These are phyloP conservation scores for Tetrahymena borealis DNA, from an alignment of 73 alveolate species.

Conservation along the genomic window DNA sequence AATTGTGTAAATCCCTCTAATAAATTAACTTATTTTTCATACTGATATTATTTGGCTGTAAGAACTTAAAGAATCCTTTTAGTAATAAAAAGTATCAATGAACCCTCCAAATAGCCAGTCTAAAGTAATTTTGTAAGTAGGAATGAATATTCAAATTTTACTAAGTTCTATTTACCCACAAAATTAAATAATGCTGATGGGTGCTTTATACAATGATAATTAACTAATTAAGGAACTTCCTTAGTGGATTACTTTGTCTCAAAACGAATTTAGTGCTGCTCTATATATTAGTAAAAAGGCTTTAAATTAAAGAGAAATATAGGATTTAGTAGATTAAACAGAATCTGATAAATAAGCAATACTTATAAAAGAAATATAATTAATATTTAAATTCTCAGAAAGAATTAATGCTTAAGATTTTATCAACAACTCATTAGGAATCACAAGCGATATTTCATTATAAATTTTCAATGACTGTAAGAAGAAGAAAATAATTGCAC, in stretches of 20 bases:
- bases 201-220: neutral
- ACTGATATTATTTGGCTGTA: neutral
- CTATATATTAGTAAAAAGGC: neutral
- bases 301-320: too few species aligned
- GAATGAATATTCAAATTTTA: neutral
- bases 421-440: neutral
- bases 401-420: neutral
- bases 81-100: neutral
- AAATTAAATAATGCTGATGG: neutral
- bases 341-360: too few species aligned
- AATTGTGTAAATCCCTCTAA: neutral
- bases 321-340: too few species aligned
- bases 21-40: neutral
- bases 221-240: neutral
- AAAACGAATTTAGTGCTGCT: neutral
- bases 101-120: neutral
- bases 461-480: neutral
- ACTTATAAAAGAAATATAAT: too few species aligned
- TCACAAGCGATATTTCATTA: neutral
- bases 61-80: neutral
- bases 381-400: too few species aligned
- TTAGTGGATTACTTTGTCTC: neutral
- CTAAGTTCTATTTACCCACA: neutral
- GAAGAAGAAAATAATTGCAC: neutral
- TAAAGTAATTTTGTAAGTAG: neutral